A percentile compares a stretch with the other conserved stretches of the same genome.
These are phyloP conservation scores for Candida nonsorbophila DNA, from an alignment of 805 yeast genomes.

Conservation along the genomic window DNA sequence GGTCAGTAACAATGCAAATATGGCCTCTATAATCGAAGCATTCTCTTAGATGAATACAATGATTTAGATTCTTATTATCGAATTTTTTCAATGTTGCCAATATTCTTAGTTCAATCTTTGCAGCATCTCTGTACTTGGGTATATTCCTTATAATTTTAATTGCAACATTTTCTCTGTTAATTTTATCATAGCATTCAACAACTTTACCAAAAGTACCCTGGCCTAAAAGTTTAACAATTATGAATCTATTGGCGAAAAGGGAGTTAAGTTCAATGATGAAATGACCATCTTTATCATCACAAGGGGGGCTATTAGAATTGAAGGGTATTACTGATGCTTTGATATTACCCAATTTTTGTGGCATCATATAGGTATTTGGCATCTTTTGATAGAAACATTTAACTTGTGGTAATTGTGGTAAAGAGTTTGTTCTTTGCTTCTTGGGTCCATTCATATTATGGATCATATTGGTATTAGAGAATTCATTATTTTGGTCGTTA, in stretches of 20 bases:
- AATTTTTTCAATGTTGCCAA: slow-evolving; percentile 65
- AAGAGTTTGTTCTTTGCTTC: slow-evolving; percentile 37
- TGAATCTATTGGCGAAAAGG: slow-evolving; percentile 68
- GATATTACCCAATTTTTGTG: slow-evolving; percentile 32
- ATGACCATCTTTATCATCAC: slow-evolving; percentile 72
- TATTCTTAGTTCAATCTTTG: slow-evolving; percentile 85
- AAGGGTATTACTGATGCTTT: slow-evolving; percentile 36
- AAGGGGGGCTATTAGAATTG: slow-evolving; percentile 27
- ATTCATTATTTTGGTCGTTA: neutral
- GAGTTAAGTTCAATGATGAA: slow-evolving; percentile 58
- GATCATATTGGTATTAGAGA: too few species aligned
- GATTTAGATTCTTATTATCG: slow-evolving; percentile 63
- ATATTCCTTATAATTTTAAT: slow-evolving; percentile 89
- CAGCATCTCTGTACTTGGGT: slow-evolving; percentile 92
- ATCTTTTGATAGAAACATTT: slow-evolving; percentile 35
- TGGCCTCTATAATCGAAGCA: slow-evolving; percentile 92
- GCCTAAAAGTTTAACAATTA: slow-evolving; percentile 65
- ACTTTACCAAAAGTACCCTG: slow-evolving; percentile 95
- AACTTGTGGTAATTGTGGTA: slow-evolving; percentile 42
- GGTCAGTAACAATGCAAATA: slow-evolving; percentile 88
- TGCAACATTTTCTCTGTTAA: slow-evolving; percentile 63
- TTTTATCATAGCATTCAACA: slow-evolving; percentile 70
- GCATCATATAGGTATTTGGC: slow-evolving; percentile 30
- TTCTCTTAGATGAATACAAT: slow-evolving; percentile 81
- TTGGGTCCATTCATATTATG: slow-evolving; percentile 5